Base-by-base conservation (phyloP, 1,139 yeast genomes). In the Pichia sp. region DNA sequence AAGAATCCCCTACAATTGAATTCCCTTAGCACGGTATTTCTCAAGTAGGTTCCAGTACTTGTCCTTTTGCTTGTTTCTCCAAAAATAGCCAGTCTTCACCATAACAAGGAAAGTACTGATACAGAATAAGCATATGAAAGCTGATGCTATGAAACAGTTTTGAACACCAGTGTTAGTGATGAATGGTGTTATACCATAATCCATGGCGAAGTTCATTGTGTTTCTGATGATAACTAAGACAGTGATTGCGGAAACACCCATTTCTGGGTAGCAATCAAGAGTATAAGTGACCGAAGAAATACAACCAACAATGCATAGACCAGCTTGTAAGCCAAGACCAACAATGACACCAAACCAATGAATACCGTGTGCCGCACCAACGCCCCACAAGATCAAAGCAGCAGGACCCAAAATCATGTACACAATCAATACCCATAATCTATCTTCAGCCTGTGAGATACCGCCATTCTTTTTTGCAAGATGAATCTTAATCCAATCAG, bases 161-260 rank as follows among this genome's bases (percentile, higher is more conserved):
- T 67, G 69, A 34, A 58, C 50, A 2, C 75, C 76, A 38, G 59
- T 48, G 44, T 63, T 63, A 13, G 44, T 48, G 25, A 69, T 59
- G 67, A 72, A 70, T 15, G 72, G 69, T 3, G 74, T 69, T 42
- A 70, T 61, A 27, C 70, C 74, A 39, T 70, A 70, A 37, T 64
- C 64, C 53, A 67, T 60, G 3, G 64, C 74, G 48, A 69, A 70
- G 19, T 71, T 67, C 62, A 70, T 60, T 30, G 57, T 44, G 42
- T 63, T 64, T 50, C 68, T 47, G 30, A 55, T 51, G n/a, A 54
- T 26, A 26, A 53, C 47, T 23, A 48, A 50, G 32, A 67, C 62
- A n/a, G 72, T 79, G 58, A 76, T 63, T 6, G 70, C 70, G 43
- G 72, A 76, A 35, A 73, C 64, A 17, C 72, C 74, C 57, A 77